These are phyloP conservation scores for Metarhizium sp. DNA, from an alignment of 2,329 filamentous ascomycete genomes.

Conservation along the genomic window DNA sequence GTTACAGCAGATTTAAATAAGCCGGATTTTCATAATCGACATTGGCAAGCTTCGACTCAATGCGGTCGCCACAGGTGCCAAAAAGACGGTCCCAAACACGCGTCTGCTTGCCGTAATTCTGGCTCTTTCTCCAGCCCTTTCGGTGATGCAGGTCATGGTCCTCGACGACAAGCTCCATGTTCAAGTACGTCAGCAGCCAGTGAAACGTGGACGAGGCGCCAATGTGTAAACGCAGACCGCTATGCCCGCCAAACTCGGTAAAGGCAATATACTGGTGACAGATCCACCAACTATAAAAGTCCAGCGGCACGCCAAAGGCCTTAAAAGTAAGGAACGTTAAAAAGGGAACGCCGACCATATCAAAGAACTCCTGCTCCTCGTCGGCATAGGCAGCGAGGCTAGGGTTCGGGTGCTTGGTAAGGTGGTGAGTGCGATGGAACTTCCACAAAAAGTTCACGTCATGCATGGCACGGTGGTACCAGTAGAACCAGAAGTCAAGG, in stretches of 20 bases:
- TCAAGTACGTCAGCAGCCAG: conserved; percentile 20
- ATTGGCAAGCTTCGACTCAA: background rate
- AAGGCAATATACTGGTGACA: conserved; percentile 30
- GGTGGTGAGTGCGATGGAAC: background rate
- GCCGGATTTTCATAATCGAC: conserved; percentile 1
- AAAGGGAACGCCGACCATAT: background rate
- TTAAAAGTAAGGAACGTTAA: conserved; percentile 22
- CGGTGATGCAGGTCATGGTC: background rate
- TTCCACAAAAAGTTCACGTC: background rate
- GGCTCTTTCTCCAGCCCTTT: background rate
- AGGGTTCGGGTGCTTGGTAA: background rate
- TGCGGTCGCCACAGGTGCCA: background rate
- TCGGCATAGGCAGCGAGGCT: background rate
- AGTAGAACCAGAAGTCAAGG: background rate
- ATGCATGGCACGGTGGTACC: background rate
- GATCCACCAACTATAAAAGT: conserved; percentile 34
- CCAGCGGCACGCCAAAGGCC: conserved; percentile 25
- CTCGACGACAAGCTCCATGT: conserved; percentile 22
- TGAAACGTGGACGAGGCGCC: conserved; percentile 20
- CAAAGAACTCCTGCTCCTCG: background rate
- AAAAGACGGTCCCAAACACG: background rate
- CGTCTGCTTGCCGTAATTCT: conserved; percentile 6
- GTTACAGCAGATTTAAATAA: background rate
- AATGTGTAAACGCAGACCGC: conserved; percentile 23
- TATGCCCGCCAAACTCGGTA: conserved; percentile 25